Conservation (phyloP, 176 grass and related monocot species). For the Cocos nucifera region DNA sequence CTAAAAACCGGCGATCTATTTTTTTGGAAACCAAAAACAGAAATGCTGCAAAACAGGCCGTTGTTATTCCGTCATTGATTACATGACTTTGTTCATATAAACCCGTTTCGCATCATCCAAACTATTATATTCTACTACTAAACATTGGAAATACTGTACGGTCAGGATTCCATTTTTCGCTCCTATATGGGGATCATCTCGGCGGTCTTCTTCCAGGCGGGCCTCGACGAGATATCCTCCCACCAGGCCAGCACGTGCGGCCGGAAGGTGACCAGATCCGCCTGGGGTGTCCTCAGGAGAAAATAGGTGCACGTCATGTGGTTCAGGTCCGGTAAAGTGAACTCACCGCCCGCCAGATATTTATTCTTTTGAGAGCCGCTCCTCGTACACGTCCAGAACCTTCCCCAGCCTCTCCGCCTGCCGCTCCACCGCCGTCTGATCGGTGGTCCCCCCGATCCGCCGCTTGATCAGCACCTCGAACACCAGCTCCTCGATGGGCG, state of each 20-base stretch:
- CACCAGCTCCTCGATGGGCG: constrained; percentile 11
- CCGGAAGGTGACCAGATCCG: constrained; percentile 34
- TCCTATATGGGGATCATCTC: constrained; percentile 25
- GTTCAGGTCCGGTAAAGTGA: constrained; percentile 65
- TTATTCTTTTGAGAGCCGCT: constrained; percentile 35
- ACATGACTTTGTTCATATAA: too few species aligned
- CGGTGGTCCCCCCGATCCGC: constrained; percentile 28
- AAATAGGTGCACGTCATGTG: constrained; percentile 32
- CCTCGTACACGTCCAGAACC: constrained; percentile 82
- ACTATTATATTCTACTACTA: too few species aligned
- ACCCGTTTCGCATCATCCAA: too few species aligned
- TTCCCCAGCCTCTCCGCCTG: constrained; percentile 22
- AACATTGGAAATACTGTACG: too few species aligned
- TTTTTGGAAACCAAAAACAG: too few species aligned
- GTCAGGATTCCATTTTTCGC: too few species aligned
- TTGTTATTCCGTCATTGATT: too few species aligned
- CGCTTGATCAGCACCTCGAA: constrained; percentile 55
- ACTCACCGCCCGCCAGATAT: constrained; percentile 63
- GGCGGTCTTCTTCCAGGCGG: constrained; percentile 53
- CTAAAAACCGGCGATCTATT: too few species aligned
- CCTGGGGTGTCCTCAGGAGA: constrained; percentile 41
- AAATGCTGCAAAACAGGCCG: too few species aligned
- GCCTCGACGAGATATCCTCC: constrained; percentile 39
- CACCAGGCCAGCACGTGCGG: constrained; percentile 78
- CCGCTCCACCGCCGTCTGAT: constrained; percentile 36